Evolutionary conservation across 495 filamentous ascomycete species (phyloP), one percentile per base, ranked within the genome.

Genomic region (Hypoxylon lienhwacheense): DNA sequence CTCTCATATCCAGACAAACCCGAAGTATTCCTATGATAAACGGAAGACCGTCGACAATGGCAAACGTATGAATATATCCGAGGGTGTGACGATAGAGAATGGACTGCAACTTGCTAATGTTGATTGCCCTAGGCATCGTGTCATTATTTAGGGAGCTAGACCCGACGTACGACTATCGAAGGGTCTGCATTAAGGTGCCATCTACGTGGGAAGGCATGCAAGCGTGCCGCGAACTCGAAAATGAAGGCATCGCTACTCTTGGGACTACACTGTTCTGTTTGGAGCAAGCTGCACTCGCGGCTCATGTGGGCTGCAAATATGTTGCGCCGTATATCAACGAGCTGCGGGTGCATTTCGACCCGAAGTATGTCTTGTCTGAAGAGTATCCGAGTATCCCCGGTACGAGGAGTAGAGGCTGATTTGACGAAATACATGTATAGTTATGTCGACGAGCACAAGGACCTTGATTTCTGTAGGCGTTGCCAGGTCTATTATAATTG

Each of bases 251-350:
- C 14, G 64, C 70, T 21, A 84, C 84, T 0, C 62, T 87, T 10
- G 83, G 81, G 5, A 86, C 85, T 1, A 84, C 80, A 1, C 61
- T 87, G 1, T 86, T 85, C 53, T 80, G 77, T 12, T 66, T 83
- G 28, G 66, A 74, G 29, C 85, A 86, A 55, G 81, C 81, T 0
- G 70, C 71, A 0, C 69, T 85, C 0, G 83, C 83, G 12, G 77
- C 69, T 2, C 77, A 81, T 20, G 78, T 73, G 3, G 77, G 76
- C 15, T 85, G 81, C 52, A 73, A 73, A 0, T 85, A 85, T 49
- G 75, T 85, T 28, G 79, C 81, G 2, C 81, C 82, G 2, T 87
- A 84, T 40, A 77, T 87, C 39, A 83, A 87, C 42, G 82, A 86
- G 40, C 63, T 87, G 15, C 81, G 77, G 47, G 83, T 82, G 3